These are phyloP conservation scores for Sporothrix brasiliensis DNA, from an alignment of 2,329 filamentous ascomycete genomes.

Conservation along the genomic window DNA sequence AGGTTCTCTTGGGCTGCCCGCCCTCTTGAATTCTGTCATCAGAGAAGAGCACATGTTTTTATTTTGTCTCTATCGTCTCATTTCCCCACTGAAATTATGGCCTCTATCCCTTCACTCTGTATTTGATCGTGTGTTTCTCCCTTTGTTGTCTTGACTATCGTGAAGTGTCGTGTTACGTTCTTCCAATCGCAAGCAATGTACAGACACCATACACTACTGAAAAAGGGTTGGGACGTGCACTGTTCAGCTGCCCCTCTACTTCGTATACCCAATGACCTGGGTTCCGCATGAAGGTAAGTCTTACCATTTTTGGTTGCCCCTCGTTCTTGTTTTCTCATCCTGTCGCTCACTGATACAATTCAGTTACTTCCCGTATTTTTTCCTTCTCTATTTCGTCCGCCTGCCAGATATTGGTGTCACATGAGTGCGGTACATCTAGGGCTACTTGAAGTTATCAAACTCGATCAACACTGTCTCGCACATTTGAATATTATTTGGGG, in stretches of 20 bases:
- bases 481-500: conserved; percentile 7
- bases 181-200: too few relatives aligned
- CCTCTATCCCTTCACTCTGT: not conserved
- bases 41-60: not conserved
- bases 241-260: not conserved
- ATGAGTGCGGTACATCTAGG: not conserved
- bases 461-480: not conserved
- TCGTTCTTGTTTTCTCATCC: not conserved
- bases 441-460: not conserved
- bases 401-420: not conserved
- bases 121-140: not conserved
- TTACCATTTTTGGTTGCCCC: not conserved
- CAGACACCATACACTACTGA: too few relatives aligned
- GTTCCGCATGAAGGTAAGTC: too few relatives aligned
- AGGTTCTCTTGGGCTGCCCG: not conserved
- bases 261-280: conserved; percentile 17
- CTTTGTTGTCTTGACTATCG: not conserved
- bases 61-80: not conserved
- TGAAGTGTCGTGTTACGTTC: not conserved
- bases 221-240: too few relatives aligned
- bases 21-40: not conserved
- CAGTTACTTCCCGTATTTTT: too few relatives aligned
- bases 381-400: not conserved
- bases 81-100: not conserved
- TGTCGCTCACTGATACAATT: too few relatives aligned